Evolutionary conservation across 345 rosid species (phyloP).

Genomic region (Gossypium australe): DNA sequence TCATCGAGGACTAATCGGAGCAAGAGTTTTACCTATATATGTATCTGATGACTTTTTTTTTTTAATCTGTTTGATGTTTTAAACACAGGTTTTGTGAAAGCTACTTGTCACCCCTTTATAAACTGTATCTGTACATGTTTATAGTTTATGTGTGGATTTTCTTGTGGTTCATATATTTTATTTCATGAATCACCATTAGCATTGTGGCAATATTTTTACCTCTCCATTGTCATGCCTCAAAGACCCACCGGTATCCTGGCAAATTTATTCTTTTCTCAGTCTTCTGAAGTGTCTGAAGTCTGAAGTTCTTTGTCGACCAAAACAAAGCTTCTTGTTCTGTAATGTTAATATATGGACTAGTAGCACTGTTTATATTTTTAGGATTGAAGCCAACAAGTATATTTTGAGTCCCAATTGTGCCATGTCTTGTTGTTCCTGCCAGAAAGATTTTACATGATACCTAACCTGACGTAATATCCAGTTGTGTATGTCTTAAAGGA

Average conservation of each 20-base stretch:
- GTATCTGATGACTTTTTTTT: conserved; percentile 31
- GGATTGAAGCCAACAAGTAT: conserved; percentile 6
- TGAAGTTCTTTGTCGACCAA: neutral
- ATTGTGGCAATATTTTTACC: neutral
- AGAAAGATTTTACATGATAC: neutral
- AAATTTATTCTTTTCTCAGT: neutral
- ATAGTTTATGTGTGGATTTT: conserved; percentile 17
- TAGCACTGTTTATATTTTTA: neutral
- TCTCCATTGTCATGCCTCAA: neutral
- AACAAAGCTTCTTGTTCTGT: neutral
- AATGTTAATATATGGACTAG: neutral
- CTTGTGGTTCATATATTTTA: conserved; percentile 15
- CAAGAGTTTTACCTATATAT: conserved; percentile 23
- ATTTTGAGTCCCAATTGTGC: neutral
- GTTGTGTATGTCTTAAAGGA: neutral
- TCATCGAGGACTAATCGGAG: conserved; percentile 23
- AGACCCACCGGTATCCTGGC: neutral
- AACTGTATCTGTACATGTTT: conserved; percentile 54
- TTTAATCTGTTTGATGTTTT: conserved; percentile 35
- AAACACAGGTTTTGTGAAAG: conserved; percentile 37
- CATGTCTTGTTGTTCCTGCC: neutral
- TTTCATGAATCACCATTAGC: conserved; percentile 14
- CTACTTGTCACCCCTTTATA: conserved; percentile 30
- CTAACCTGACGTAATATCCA: neutral
- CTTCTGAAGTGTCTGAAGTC: neutral